Conservation (phyloP, 805 yeast genomes). For the Starmera amethionina region DNA sequence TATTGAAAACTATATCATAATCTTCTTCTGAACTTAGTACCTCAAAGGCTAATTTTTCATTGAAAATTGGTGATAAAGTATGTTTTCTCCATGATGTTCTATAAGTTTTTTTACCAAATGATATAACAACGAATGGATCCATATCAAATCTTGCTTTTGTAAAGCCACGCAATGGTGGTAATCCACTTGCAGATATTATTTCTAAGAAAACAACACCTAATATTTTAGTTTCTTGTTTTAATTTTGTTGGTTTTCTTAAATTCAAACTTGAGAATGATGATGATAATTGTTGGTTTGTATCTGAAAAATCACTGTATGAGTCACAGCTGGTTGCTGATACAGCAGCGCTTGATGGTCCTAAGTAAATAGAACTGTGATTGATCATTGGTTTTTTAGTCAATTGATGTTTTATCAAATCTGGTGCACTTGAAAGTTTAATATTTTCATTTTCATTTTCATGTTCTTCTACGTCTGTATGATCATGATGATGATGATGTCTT, state of each 20-base stretch:
- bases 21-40: slow-evolving; percentile 52
- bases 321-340: background rate
- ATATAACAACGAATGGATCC: slow-evolving; percentile 92
- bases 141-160: slow-evolving; percentile 76
- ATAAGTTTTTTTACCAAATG: slow-evolving; percentile 82
- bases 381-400: too few species aligned
- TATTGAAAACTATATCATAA: slow-evolving; percentile 58
- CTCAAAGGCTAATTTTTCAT: slow-evolving; percentile 75
- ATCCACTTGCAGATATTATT: slow-evolving; percentile 57
- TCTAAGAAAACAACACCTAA: slow-evolving; percentile 73
- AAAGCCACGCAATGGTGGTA: slow-evolving; percentile 65
- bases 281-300: background rate
- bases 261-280: background rate
- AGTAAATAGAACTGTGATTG: too few species aligned
- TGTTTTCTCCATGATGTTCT: slow-evolving; percentile 81
- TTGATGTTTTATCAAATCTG: too few species aligned
- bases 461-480: too few species aligned
- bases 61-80: slow-evolving; percentile 70
- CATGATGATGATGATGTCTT: background rate
- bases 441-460: too few species aligned
- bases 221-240: background rate
- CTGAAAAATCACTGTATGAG: background rate
- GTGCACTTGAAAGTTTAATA: too few species aligned
- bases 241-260: background rate
- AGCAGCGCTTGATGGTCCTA: too few species aligned